Evolutionary conservation across 148 eudicot species (phyloP), one percentile per base, ranked within the genome.

Genomic region (Rhododendron ovatum): DNA sequence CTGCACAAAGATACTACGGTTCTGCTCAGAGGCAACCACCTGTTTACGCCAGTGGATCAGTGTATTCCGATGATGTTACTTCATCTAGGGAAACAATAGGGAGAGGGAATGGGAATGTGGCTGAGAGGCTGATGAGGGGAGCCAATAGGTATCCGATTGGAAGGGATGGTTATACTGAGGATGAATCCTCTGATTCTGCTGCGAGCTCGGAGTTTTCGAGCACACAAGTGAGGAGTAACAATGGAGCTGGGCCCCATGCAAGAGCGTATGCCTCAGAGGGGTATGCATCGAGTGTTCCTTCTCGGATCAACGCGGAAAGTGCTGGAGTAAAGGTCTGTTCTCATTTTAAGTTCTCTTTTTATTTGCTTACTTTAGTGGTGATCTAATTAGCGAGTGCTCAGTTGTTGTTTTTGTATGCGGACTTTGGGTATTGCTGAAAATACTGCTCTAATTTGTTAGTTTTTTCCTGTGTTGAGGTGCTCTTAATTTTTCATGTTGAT

Each of bases 41-140:
- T 35, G 88, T 86, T 35, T 91, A 93, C 87, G 91, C 90, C 71
- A 93, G 98, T 90, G 98, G 93, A 59, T 90, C 91, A 65, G 15
- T 91, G 84, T 92, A 90, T 55, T 94, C 98, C 33, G 97, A 91
- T 78, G 98, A 95, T 90, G 98, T 95, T 61, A 93, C 89, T 84
- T 95, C 98, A 9, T 95, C 97, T 3, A 89, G 90, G 89, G 98
- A 95, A 86, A 90, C 92, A 39, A 83, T 90, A 53, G 90, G 87
- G 80, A 93, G 86, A 89, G 89, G 89, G 88, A 69, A 77, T 63
- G 90, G 84, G 69, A 39, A 51, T 57, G 92, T 82, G 80, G 87
- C 86, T 26, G 92, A 90, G 82, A 87, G 92, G 76, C 14, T 88
- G 83, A 87, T 41, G 65, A 89, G 90, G 73, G 94, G 91, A 78